A percentile compares a stretch with the other conserved stretches of the same genome.
These are phyloP conservation scores for Ascobolus immersus DNA, from an alignment of 495 filamentous ascomycete species.

Conservation along the genomic window DNA sequence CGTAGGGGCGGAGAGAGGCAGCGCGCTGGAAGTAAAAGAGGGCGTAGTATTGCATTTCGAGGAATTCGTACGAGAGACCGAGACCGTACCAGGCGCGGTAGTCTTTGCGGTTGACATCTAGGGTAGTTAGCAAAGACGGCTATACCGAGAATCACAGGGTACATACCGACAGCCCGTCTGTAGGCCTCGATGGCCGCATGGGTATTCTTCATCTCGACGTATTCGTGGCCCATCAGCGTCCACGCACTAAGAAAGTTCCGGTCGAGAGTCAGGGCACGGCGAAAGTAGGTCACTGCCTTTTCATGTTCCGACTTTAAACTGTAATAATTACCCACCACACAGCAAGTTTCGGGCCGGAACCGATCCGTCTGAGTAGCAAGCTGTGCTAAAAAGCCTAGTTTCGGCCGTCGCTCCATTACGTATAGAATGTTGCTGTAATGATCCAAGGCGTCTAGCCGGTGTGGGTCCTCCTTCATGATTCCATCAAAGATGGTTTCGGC, in stretches of 20 bases:
- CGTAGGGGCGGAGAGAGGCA: conserved; percentile 67
- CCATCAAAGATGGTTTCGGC: conserved; percentile 64
- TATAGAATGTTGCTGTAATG: conserved; percentile 94
- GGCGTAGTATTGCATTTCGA: conserved; percentile 93
- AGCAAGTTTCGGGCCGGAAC: conserved; percentile 91
- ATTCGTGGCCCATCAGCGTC: conserved; percentile 98
- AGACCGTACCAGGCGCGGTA: conserved; percentile 97
- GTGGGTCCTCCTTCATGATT: conserved; percentile 55
- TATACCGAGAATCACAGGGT: background rate
- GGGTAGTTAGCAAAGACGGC: background rate
- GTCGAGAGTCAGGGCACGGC: conserved; percentile 82
- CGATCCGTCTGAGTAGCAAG: conserved; percentile 73
- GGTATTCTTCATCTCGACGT: conserved; percentile 96
- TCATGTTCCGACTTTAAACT: conserved; percentile 79
- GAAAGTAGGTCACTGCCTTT: conserved; percentile 95
- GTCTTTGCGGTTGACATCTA: conserved; percentile 79
- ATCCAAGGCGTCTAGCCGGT: conserved; percentile 72
- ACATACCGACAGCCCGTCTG: conserved; percentile 46
- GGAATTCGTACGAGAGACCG: conserved; percentile 87
- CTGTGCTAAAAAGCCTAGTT: conserved; percentile 77
- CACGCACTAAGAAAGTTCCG: conserved; percentile 79
- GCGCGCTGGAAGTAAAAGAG: conserved; percentile 95
- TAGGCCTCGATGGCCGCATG: conserved; percentile 97
- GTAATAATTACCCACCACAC: conserved; percentile 94
- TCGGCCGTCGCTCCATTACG: conserved; percentile 63